Base-by-base conservation (phyloP, 129 eudicot genomes). In the Chrysanthemum lavandulifolium region DNA sequence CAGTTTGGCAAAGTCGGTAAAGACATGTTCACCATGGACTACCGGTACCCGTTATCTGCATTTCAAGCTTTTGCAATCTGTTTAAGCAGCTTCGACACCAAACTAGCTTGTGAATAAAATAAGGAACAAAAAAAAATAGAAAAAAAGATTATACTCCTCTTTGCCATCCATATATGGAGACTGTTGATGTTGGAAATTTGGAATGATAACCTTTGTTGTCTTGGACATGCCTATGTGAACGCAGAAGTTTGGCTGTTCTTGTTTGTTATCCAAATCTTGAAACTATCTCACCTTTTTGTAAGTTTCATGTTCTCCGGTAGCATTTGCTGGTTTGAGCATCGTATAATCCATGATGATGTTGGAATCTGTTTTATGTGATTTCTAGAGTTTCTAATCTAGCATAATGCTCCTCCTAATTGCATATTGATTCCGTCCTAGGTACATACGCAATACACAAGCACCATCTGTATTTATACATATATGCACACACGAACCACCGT, bases 71-170 rank as follows among this genome's bases (percentile, higher is more conserved):
- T 88, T 71, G 95, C 95, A 0, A 85, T 88, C 62, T 85, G 95
- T 78, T 81, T 88, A 81, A 88, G 95, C 80, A 88, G 95, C 83
- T 88, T 88, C 70, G 95, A 88, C 75, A 88, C 95, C 75, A 88
- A 85, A 70, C 71, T 85, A 82, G 95, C 90, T 47, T 88, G 95
- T 88, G 95, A 88, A 85, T 88, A 84, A 72, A 80, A n/a, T 62
- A 58, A 25, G 19, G 27, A 53, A 61, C 63, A 73, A 73, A 74
- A 13, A 13, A 4, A 27, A 13, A 65, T 18, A 68, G 60, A 79
- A 13, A 13, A 7, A 53, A 13, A 70, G 29, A 12, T 60, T 21
- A 61, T 73, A 49, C 77, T 51, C 77, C 51, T 62, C n/a, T 52
- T 49, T 31, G 61, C 55, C 15, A 29, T 29, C 61, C 23, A 10